Percentiles rank a stretch among this genome's conserved stretches.
Evolutionary conservation across 192 early-diverging fungal species (phyloP).

Genomic region (Pilaira anomala): DNA sequence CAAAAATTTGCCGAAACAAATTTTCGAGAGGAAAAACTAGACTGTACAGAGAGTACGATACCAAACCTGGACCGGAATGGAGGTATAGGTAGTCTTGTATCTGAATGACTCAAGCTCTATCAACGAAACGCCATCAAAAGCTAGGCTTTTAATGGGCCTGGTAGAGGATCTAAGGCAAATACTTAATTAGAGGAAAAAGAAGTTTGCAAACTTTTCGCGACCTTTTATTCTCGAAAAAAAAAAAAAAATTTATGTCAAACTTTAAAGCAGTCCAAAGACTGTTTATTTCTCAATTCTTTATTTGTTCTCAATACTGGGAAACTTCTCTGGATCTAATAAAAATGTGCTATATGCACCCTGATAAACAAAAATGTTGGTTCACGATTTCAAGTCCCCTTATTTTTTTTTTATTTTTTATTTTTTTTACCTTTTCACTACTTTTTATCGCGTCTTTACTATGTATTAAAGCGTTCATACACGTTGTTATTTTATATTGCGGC

Average conservation of each 20-base stretch:
- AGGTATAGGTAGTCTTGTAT: slow-evolving; percentile 26
- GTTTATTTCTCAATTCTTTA: too few species aligned
- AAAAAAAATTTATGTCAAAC: too few species aligned
- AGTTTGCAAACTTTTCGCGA: neutral
- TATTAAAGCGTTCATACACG: slow-evolving; percentile 32
- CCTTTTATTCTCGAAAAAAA: slow-evolving; percentile 2
- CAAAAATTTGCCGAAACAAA: neutral
- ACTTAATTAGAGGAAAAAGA: slow-evolving; percentile 10
- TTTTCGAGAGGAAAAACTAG: neutral
- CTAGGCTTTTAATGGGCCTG: too few species aligned
- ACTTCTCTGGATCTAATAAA: too few species aligned
- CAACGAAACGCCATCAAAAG: slow-evolving; percentile 15
- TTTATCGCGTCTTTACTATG: slow-evolving; percentile 34
- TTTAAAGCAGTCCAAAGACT: too few species aligned
- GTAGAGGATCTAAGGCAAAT: slow-evolving; percentile 30
- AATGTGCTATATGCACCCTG: too few species aligned
- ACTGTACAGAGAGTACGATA: slow-evolving; percentile 2
- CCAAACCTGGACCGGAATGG: slow-evolving; percentile 14
- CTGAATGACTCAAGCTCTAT: slow-evolving; percentile 29
- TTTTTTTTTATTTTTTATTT: too few species aligned
- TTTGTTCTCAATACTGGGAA: too few species aligned
- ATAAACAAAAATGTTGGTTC: too few species aligned
- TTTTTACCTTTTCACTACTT: slow-evolving; percentile 28
- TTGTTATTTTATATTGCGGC: slow-evolving; percentile 26
- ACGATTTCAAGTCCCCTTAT: too few species aligned